phyloP scores from a whole-genome alignment of 495 filamentous ascomycete genomes.

The Monascus purpureus region DNA sequence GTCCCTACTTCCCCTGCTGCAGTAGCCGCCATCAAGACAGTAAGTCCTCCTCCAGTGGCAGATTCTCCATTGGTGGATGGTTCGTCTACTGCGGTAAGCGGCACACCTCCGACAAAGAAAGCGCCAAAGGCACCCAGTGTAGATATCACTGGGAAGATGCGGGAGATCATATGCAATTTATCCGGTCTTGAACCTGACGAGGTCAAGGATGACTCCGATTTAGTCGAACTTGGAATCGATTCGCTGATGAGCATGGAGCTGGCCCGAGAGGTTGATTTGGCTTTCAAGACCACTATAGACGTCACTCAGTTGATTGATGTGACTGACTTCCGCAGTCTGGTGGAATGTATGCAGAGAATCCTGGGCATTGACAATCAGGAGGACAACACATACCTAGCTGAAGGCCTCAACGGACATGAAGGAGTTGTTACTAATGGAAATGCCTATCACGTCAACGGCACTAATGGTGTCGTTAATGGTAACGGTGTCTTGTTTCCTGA shows the following conservation, averaged over 20 bases:
- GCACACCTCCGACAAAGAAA: neutral
- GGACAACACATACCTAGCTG: slow-evolving; percentile 1
- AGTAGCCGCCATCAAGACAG: no score
- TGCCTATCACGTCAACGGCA: slow-evolving; percentile 2
- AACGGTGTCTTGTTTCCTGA: slow-evolving; percentile 1
- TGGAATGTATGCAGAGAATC: slow-evolving; percentile 1
- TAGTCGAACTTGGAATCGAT: slow-evolving; percentile 36
- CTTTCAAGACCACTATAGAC: slow-evolving; percentile 15
- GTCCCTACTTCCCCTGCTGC: no score
- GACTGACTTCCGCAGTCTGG: slow-evolving; percentile 3
- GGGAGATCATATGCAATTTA: slow-evolving; percentile 15
- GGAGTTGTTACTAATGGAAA: neutral
- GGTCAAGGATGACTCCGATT: slow-evolving; percentile 14
- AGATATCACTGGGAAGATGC: slow-evolving; percentile 3
- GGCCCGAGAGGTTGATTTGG: slow-evolving; percentile 23
- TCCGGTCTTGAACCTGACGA: slow-evolving; percentile 20
- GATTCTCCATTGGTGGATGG: no score
- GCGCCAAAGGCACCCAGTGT: neutral
- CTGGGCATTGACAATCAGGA: slow-evolving; percentile 1
- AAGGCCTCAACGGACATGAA: neutral
- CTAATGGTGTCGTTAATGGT: no score
- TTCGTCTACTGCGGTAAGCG: no score
- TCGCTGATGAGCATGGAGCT: slow-evolving; percentile 39
- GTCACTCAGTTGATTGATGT: slow-evolving; percentile 3
- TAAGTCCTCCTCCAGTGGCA: no score